A percentile compares a stretch with the other conserved stretches of the same genome.
Evolutionary conservation across 2,329 filamentous ascomycete genomes (phyloP).

Genomic region (Penicillium sp.): DNA sequence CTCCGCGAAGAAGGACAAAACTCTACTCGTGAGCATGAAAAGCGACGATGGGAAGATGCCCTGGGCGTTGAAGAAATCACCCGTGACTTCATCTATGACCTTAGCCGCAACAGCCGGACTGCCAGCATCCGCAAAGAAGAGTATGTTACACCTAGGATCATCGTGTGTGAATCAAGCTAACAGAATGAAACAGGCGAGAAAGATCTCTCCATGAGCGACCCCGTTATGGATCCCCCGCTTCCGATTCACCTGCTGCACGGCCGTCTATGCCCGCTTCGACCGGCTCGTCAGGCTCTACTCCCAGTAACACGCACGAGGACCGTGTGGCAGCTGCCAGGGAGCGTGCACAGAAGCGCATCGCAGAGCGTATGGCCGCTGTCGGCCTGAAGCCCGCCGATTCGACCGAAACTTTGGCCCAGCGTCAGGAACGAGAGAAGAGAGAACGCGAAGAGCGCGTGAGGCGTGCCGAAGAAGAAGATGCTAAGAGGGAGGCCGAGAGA

Average conservation of each 20-base stretch:
- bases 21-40: slow-evolving; percentile 81
- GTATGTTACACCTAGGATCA: slow-evolving; percentile 32
- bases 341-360: slow-evolving; percentile 95
- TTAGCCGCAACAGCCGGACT: slow-evolving; percentile 81
- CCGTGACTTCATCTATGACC: slow-evolving; percentile 95
- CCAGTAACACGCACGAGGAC: slow-evolving; percentile 89
- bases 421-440: slow-evolving; percentile 80
- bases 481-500: slow-evolving; percentile 80
- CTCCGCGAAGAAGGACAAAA: slow-evolving; percentile 78
- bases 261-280: slow-evolving; percentile 49
- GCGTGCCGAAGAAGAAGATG: slow-evolving; percentile 92
- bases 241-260: slow-evolving; percentile 32
- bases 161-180: slow-evolving; percentile 10
- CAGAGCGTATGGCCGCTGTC: slow-evolving; percentile 87
- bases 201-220: slow-evolving; percentile 52
- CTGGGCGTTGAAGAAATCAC: slow-evolving; percentile 95
- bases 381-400: slow-evolving; percentile 81
- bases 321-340: slow-evolving; percentile 95
- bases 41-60: slow-evolving; percentile 90
- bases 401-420: slow-evolving; percentile 77
- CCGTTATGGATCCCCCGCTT: slow-evolving; percentile 51
- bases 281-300: slow-evolving; percentile 67
- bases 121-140: slow-evolving; percentile 66
- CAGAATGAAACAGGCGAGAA: slow-evolving; percentile 45
- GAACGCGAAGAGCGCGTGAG: slow-evolving; percentile 84